phyloP scores from a whole-genome alignment of 371 early-diverging fungal genomes.

The Chytridiales sp. region DNA sequence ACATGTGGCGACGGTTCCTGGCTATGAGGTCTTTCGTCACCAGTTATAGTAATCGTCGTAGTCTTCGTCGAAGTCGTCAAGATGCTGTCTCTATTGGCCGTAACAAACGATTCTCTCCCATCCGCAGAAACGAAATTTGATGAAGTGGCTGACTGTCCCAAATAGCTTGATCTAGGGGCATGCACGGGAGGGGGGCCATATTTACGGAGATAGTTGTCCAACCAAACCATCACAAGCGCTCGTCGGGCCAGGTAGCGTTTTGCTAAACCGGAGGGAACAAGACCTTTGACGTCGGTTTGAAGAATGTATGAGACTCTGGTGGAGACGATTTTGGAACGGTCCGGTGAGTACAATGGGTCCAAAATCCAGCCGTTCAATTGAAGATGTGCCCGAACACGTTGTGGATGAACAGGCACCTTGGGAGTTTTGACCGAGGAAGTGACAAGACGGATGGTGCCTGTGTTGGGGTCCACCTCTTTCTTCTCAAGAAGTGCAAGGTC shows the following conservation, averaged over 20 bases:
- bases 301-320: conserved; percentile 64
- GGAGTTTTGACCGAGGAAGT: conserved; percentile 64
- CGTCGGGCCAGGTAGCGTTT: conserved; percentile 64
- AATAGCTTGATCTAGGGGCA: too few relatives aligned
- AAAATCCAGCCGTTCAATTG: conserved; percentile 64
- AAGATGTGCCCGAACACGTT: conserved; percentile 55
- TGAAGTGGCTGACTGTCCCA: too few relatives aligned
- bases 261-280: conserved; percentile 66
- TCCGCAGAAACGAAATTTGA: too few relatives aligned
- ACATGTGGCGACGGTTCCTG: too few relatives aligned
- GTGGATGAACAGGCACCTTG: conserved; percentile 56
- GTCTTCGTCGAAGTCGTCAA: not conserved
- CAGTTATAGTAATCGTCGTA: not conserved
- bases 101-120: too few relatives aligned
- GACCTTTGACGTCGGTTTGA: conserved; percentile 59
- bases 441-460: conserved; percentile 63
- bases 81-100: not conserved
- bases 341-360: conserved; percentile 35
- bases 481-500: conserved; percentile 65
- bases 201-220: conserved; percentile 61
- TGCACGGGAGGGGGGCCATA: conserved; percentile 56
- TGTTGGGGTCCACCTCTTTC: conserved; percentile 55
- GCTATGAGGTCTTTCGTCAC: not conserved
- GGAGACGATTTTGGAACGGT: conserved; percentile 36
- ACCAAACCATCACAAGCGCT: conserved; percentile 60